Base-by-base conservation (phyloP, 257 asterid genomes). In the Paulownia fortunei region DNA sequence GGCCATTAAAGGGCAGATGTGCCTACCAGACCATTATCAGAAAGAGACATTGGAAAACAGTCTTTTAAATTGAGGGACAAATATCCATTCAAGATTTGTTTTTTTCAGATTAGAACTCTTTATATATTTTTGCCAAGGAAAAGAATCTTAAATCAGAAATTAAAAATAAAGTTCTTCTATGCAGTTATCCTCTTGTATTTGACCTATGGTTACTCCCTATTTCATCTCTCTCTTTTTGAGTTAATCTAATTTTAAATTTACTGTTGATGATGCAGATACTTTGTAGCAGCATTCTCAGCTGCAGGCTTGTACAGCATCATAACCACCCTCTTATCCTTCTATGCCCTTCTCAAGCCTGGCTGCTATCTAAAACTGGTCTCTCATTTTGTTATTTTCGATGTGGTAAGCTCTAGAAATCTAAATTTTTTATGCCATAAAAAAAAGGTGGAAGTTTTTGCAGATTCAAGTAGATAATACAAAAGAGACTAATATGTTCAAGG, bases 241-340 rank as follows among this genome's bases (percentile, higher is more conserved):
- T 32, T 11, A 34, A 49, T 27, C 10, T 26, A 77, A 49, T 18
- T 34, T 13, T 41, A 19, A 19, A 42, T 51, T 9, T 46, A 16
- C 10, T 24, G 5, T 47, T 73, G 27, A 52, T 37, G 11, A 54
- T 81, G 93, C 91, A 89, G 94, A 89, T 89, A 80, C 86, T 87
- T 85, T 41, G 78, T 87, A 51, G 89, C 86, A 66, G 94, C 94
- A 81, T 83, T 85, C 6, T 82, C 94, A 39, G 82, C 81, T 27
- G 83, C 85, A 37, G 94, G 85, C 0, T 69, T 89, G 2, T 89
- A 89, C 62, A 66, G 83, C 54, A 42, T 85, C 79, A 82, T 89
- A 61, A 80, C 92, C 65, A 69, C 84, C 27, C 37, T 82, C 24
- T 0, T 87, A 15, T 87, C 92, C 62, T 80, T 82, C 69, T 79